These are phyloP conservation scores for Sphaerobolus stellatus DNA, from an alignment of 1,284 basidiomycete species.

Conservation along the genomic window DNA sequence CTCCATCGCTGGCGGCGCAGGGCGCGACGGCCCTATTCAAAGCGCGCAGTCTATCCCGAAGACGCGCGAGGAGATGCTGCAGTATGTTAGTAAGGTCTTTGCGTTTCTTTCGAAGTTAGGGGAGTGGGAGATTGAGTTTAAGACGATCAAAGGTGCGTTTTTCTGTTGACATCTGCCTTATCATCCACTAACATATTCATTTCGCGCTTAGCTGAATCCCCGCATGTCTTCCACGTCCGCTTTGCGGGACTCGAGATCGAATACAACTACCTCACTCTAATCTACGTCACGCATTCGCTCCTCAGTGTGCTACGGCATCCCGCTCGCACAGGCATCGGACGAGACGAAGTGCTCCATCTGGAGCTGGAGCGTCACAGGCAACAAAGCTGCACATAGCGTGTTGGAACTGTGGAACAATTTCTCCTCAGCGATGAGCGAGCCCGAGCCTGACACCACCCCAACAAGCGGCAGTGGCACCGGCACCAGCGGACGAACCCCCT, in stretches of 20 bases:
- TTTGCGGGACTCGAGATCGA: slow-evolving; percentile 9
- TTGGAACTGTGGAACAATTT: slow-evolving; percentile 5
- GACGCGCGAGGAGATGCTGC: neutral
- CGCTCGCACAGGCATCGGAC: neutral
- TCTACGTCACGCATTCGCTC: neutral
- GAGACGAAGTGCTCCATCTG: slow-evolving; percentile 7
- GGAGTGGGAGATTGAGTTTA: slow-evolving; percentile 14
- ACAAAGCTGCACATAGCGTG: slow-evolving; percentile 2
- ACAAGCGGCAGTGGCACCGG: too few species aligned
- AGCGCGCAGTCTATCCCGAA: neutral
- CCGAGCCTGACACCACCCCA: too few species aligned
- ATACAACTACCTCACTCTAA: slow-evolving; percentile 8
- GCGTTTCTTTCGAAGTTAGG: slow-evolving; percentile 5
- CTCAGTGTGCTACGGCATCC: slow-evolving; percentile 8
- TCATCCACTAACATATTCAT: too few species aligned
- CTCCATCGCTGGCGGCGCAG: neutral
- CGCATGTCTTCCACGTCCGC: too few species aligned
- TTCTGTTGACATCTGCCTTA: neutral
- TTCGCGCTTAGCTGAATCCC: too few species aligned
- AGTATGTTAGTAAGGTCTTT: slow-evolving; percentile 2
- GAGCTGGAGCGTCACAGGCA: slow-evolving; percentile 7
- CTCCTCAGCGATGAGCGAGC: too few species aligned
- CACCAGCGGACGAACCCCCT: too few species aligned
- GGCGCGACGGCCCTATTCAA: neutral
- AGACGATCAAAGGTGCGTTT: neutral